Evolutionary conservation across 2,329 filamentous ascomycete species (phyloP).

Genomic region (Botryotinia convoluta): DNA sequence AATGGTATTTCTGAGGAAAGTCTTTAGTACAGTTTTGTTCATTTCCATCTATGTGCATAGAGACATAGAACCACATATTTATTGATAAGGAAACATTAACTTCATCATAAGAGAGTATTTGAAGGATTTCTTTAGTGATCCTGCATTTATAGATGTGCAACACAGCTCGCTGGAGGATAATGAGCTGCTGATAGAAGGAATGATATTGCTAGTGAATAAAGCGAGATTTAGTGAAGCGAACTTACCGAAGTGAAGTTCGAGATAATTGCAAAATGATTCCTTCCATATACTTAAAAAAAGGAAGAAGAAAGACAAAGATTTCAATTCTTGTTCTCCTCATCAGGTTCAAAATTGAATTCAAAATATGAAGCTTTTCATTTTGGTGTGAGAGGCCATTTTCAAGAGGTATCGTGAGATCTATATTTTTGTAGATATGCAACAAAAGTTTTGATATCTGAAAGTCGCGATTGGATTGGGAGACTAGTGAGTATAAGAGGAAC

Average conservation of each 20-base stretch:
- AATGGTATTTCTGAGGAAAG: not conserved
- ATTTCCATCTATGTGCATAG: not conserved
- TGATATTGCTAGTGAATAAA: not conserved
- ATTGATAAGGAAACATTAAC: no score
- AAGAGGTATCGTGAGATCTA: not conserved
- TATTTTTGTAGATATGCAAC: slow-evolving; percentile 2
- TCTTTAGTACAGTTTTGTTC: not conserved
- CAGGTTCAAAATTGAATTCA: not conserved
- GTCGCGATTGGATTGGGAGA: not conserved
- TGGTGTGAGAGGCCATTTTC: not conserved
- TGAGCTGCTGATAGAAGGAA: not conserved
- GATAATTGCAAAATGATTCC: not conserved
- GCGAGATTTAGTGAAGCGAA: not conserved
- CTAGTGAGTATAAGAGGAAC: not conserved
- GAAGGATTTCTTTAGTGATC: not conserved
- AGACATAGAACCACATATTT: not conserved
- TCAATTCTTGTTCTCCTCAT: not conserved
- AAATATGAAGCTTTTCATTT: not conserved
- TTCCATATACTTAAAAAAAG: not conserved
- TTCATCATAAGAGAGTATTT: not conserved
- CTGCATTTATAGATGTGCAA: not conserved
- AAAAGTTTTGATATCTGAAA: not conserved
- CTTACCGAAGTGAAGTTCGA: not conserved
- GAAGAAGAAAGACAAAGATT: not conserved
- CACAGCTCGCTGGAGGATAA: not conserved